These are phyloP conservation scores for Furcasterigmium furcatum DNA, from an alignment of 2,329 filamentous ascomycete species.

Conservation along the genomic window DNA sequence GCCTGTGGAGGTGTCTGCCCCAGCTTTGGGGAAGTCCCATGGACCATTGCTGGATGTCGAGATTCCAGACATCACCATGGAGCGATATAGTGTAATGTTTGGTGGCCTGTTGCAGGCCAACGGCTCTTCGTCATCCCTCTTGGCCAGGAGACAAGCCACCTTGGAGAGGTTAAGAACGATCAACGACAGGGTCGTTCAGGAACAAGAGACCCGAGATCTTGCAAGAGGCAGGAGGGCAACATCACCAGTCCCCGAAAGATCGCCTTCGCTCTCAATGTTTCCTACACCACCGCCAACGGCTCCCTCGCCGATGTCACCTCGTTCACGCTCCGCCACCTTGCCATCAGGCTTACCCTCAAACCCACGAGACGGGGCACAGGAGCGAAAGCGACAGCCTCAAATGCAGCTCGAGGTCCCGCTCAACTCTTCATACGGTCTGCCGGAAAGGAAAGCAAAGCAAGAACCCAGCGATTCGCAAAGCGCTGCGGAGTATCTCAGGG, in stretches of 20 bases:
- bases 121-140: conserved; percentile 29
- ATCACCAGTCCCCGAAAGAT: conserved; percentile 41
- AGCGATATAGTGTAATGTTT: conserved; percentile 95
- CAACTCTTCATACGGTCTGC: neutral
- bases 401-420: neutral
- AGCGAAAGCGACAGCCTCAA: neutral
- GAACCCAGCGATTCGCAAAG: too few species aligned
- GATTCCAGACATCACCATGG: conserved; percentile 77
- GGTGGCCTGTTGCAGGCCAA: conserved; percentile 61
- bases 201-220: conserved; percentile 27
- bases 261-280: conserved; percentile 8
- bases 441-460: neutral
- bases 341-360: conserved; percentile 42
- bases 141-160: conserved; percentile 57
- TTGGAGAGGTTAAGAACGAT: conserved; percentile 55
- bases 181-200: conserved; percentile 37
- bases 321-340: conserved; percentile 51
- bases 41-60: conserved; percentile 64
- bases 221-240: conserved; percentile 39
- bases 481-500: neutral
- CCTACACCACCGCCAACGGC: conserved; percentile 2
- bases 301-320: conserved; percentile 30
- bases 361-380: conserved; percentile 1
- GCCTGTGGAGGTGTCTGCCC: conserved; percentile 19
- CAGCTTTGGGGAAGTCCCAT: conserved; percentile 13